Base-by-base conservation (phyloP, 176 grass and related monocot species). In the Phragmites australis region DNA sequence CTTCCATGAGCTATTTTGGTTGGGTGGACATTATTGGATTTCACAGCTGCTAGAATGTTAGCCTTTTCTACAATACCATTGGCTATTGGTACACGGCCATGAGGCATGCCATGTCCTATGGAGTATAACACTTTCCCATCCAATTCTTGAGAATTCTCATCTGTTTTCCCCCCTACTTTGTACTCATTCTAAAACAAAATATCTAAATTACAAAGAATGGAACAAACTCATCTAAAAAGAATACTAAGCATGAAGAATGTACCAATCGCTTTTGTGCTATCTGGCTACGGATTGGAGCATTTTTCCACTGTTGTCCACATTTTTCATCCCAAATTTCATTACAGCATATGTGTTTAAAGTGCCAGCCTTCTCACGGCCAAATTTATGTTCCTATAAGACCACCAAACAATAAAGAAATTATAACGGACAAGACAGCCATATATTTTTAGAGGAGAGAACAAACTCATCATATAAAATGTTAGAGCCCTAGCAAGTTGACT, bases 291-390 rank as follows among this genome's bases (percentile, higher is more conserved):
- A 50, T 40, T 40, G 19, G 34, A 41, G 32, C 34, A 65, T 39
- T 32, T 7, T 65, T 65, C 61, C 32, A 65, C 17, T 65, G 31
- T 3, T 39, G 8, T 65, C 61, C 32, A 65, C 34, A 4, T 79
- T 65, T 65, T 79, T 79, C 0, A 79, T 19, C 23, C 45, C 46
- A 11, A 7, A 52, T 26, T 79, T 79, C 76, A 79, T 79, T 41
- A 51, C 21, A 37, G 12, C 75, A 75, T 27, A 75, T 56, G 72
- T 75, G 39, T 57, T 56, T 3, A 75, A 9, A 5, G 12, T 75
- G 32, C 51, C 22, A 57, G 34, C 52, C 34, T 58, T 75, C 6
- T 75, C 52, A 8, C 12, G 52, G 8, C 72, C 72, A 42, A 43
- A 75, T 41, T 41, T 75, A 31, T 58, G 0, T 58, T 23, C 72